Conservation (phyloP, 768 basidiomycete genomes). For the Lentinula detonsa region DNA sequence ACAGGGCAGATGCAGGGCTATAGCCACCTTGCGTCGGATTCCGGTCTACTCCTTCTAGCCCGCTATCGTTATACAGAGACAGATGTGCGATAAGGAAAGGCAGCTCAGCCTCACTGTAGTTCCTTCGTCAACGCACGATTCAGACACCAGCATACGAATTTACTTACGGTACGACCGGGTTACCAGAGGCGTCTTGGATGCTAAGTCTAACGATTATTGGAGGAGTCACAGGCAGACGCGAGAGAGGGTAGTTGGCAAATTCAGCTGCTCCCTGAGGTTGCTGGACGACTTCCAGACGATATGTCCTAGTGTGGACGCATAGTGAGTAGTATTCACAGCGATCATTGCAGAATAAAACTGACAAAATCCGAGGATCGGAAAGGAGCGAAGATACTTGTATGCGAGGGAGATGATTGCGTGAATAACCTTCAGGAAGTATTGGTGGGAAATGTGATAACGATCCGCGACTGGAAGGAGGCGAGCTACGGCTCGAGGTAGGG, state of each 20-base stretch:
- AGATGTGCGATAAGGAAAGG: constrained; percentile 86
- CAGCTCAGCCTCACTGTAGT: constrained; percentile 70
- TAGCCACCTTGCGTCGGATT: constrained; percentile 43
- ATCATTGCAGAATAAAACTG: constrained; percentile 14
- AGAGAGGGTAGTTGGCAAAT: constrained; percentile 68
- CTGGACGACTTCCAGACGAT: constrained; percentile 81
- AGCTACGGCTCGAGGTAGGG: constrained; percentile 39
- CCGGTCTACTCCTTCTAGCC: constrained; percentile 55
- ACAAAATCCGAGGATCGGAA: constrained; percentile 50
- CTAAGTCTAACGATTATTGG: constrained; percentile 78
- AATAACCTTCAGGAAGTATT: constrained; percentile 26
- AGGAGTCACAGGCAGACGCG: constrained; percentile 78
- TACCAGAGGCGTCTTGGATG: constrained; percentile 66
- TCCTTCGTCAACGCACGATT: neutral
- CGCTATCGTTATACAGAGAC: constrained; percentile 69
- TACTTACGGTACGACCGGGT: constrained; percentile 74
- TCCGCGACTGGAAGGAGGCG: constrained; percentile 37
- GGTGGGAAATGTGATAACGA: constrained; percentile 30
- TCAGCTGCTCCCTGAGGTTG: constrained; percentile 80
- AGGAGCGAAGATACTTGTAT: constrained; percentile 57
- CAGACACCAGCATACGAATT: neutral
- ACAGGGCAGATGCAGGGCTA: constrained; percentile 51
- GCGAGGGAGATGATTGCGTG: constrained; percentile 36
- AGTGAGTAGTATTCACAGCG: constrained; percentile 13
- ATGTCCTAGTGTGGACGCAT: constrained; percentile 37